Percentiles rank a stretch among this genome's conserved stretches.
Evolutionary conservation across 1,139 yeast genomes (phyloP).

Genomic region (Blastobotrys raffinosifermentans): DNA sequence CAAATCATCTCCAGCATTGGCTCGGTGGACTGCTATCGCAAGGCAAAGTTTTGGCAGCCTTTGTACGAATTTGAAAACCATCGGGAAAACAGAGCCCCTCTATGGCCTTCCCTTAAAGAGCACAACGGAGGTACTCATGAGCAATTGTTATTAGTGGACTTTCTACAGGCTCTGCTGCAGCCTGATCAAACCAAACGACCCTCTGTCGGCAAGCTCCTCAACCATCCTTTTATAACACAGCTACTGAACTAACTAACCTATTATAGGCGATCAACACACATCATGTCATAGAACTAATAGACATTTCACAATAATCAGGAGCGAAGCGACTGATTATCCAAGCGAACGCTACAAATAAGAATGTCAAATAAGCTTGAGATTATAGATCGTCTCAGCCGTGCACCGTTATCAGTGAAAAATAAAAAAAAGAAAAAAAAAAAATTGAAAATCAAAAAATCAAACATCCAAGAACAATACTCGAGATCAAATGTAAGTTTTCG

Average conservation of each 20-base stretch:
- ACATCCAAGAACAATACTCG: not conserved
- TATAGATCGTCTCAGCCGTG: not conserved
- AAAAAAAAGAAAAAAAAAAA: not conserved
- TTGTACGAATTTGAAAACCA: slow-evolving; percentile 10
- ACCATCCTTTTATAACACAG: slow-evolving; percentile 47
- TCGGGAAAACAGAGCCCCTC: slow-evolving; percentile 5
- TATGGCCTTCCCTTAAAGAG: slow-evolving; percentile 5
- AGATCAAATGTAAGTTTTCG: too few species aligned
- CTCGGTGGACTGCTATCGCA: slow-evolving; percentile 17
- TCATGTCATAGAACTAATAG: too few species aligned
- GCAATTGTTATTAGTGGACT: slow-evolving; percentile 5
- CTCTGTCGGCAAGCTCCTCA: slow-evolving; percentile 65
- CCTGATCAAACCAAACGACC: slow-evolving; percentile 80
- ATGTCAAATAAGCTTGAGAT: too few species aligned
- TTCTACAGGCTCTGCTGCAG: slow-evolving; percentile 39
- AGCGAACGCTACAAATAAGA: too few species aligned
- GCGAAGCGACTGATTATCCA: too few species aligned
- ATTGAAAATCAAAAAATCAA: not conserved
- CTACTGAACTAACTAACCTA: too few species aligned
- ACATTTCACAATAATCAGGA: too few species aligned
- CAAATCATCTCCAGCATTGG: slow-evolving; percentile 20
- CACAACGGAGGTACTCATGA: not conserved
- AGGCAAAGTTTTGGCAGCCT: slow-evolving; percentile 17
- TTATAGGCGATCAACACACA: too few species aligned
- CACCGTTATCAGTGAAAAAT: slow-evolving; percentile 1